Base-by-base conservation (phyloP, 2,329 filamentous ascomycete genomes). In the Chaetomium sp. region DNA sequence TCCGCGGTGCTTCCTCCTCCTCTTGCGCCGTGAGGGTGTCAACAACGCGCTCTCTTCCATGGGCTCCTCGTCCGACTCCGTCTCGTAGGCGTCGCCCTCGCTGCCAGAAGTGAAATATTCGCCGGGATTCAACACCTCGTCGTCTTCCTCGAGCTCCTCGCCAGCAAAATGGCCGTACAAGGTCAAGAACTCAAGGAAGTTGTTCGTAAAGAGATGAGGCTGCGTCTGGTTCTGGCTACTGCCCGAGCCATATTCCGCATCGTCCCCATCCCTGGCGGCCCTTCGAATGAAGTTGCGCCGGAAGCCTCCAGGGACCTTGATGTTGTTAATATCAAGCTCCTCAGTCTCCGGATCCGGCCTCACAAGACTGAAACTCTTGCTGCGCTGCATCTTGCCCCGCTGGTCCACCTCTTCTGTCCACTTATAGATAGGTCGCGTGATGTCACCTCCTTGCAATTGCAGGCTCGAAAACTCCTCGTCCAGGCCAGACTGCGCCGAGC, bases 91-190 rank as follows among this genome's bases (percentile, higher is more conserved):
- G 66, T 88, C 83, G 59, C 88, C 86, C 65, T 88, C 88, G 25
- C 87, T 83, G 70, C 91, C 91, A 0, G 92, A 93, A 8, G 89
- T 90, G 75, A 97, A 97, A 77, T 97, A 97, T 74, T 97, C 94
- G 75, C 96, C 90, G 1, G 92, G 92, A 5, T 85, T 87, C 16
- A 97, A 81, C 1, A 88, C 91, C 76, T 98, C 94, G 71, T 98
- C 95, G 71, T 98, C 95, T 77, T 99, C 95, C 75, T 97, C 93
- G 13, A 99, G 84, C 74, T 97, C 91, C 77, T 99, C 95, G 78
- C 95, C 95, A 1, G 95, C 95, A 75, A 99, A 99, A 78, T 99
- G 95, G 4, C 95, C 95, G 72, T 97, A 99, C 33, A 99, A 85
- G 8, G 92, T 93, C 58, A 99, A 77, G 72, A 99, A 99, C 76